Percentiles rank a stretch among this genome's conserved stretches.
phyloP scores from a whole-genome alignment of 2,329 filamentous ascomycete genomes.

The Fusarium graminum region DNA sequence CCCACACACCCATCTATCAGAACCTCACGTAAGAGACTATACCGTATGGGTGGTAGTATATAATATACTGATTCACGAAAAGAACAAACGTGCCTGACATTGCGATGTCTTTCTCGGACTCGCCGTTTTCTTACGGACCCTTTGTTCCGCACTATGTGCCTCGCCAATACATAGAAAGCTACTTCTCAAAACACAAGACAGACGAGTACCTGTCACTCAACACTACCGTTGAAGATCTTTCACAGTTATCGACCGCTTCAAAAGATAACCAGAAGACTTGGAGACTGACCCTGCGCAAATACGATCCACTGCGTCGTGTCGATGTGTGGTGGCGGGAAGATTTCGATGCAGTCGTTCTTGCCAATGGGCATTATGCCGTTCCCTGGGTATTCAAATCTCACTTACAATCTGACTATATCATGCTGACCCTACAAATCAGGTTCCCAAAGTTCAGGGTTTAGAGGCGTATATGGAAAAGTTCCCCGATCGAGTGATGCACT shows the following conservation, averaged over 20 bases:
- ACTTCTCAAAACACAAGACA: slow-evolving; percentile 64
- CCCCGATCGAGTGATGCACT: slow-evolving; percentile 59
- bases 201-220: slow-evolving; percentile 62
- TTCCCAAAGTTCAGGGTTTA: slow-evolving; percentile 62
- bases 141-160: slow-evolving; percentile 68
- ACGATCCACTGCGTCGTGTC: slow-evolving; percentile 58
- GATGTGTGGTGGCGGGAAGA: slow-evolving; percentile 68
- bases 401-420: rapidly evolving
- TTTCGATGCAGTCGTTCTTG: slow-evolving; percentile 61
- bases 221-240: slow-evolving; percentile 66
- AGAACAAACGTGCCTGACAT: slow-evolving; percentile 69
- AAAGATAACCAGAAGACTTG: slow-evolving; percentile 52
- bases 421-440: slow-evolving; percentile 44
- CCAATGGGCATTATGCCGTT: slow-evolving; percentile 60
- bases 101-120: slow-evolving; percentile 68
- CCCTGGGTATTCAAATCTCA: slow-evolving; percentile 56
- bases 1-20: slow-evolving; percentile 64
- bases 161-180: slow-evolving; percentile 67
- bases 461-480: slow-evolving; percentile 55
- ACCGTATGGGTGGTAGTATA: not conserved
- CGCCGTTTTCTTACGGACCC: slow-evolving; percentile 66
- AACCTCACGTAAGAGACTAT: slow-evolving; percentile 60
- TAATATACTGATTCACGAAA: rapidly evolving
- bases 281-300: slow-evolving; percentile 62
- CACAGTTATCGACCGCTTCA: slow-evolving; percentile 45